phyloP scores from a whole-genome alignment of 2,329 filamentous ascomycete species.

The Capronia epimyces region DNA sequence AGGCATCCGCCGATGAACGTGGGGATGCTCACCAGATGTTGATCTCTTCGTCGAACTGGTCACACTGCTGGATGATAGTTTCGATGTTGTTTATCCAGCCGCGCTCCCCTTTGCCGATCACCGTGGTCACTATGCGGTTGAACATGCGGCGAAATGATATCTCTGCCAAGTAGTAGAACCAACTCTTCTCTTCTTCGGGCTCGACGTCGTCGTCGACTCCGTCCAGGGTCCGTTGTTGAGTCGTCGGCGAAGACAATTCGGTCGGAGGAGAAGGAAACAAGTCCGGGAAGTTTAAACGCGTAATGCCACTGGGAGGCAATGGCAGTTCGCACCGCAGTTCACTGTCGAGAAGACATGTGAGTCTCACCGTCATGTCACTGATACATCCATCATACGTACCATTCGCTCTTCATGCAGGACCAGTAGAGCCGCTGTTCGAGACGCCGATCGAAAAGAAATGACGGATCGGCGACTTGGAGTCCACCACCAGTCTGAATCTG shows the following conservation, averaged over 20 bases:
- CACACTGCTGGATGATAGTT: background rate
- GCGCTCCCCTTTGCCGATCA: background rate
- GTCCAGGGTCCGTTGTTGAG: background rate
- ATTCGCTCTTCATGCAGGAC: background rate
- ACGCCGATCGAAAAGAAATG: no score
- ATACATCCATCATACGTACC: background rate
- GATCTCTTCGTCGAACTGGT: background rate
- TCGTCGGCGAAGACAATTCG: no score
- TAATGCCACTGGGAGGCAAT: background rate
- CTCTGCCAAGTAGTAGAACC: conserved; percentile 29
- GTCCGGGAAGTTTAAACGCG: background rate
- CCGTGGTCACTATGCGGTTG: conserved; percentile 26
- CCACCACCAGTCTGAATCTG: no score
- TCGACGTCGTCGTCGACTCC: background rate
- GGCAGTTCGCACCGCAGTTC: background rate
- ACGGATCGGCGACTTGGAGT: no score
- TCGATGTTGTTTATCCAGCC: background rate
- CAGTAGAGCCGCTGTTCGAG: background rate
- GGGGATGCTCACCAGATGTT: background rate
- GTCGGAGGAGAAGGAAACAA: background rate
- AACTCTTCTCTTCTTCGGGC: background rate
- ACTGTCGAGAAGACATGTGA: background rate
- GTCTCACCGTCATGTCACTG: no score
- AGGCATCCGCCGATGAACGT: background rate
- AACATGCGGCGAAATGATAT: conserved; percentile 32